A percentile compares a stretch with the other conserved stretches of the same genome.
Conservation (phyloP, 495 filamentous ascomycete species). For the Penicillium atrosanguineum region DNA sequence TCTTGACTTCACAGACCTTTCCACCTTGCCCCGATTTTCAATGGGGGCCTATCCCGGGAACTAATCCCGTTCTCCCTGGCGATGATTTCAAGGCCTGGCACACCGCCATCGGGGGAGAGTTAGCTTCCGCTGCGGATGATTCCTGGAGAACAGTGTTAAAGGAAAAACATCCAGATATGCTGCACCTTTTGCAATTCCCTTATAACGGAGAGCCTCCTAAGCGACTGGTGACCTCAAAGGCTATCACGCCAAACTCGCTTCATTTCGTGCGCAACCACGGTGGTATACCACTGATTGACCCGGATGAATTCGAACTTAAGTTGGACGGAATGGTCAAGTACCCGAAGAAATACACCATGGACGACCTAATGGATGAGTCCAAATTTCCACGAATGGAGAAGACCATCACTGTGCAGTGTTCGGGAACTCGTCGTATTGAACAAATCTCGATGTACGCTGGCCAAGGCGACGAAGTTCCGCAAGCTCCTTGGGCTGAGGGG, state of each 20-base stretch:
- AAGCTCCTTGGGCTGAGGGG: constrained; percentile 61
- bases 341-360: constrained; percentile 40
- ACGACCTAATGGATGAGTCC: constrained; percentile 34
- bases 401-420: constrained; percentile 53
- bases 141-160: constrained; percentile 58
- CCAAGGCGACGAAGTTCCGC: constrained; percentile 62
- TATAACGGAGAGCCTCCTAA: constrained; percentile 68
- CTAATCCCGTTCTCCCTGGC: constrained; percentile 62
- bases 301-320: neutral
- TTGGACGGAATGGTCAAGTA: constrained; percentile 53
- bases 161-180: constrained; percentile 65
- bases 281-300: neutral
- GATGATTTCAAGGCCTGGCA: constrained; percentile 67
- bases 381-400: constrained; percentile 20
- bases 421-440: constrained; percentile 60
- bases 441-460: constrained; percentile 55
- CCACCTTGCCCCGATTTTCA: constrained; percentile 58
- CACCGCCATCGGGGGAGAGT: constrained; percentile 52
- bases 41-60: constrained; percentile 54
- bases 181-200: constrained; percentile 68
- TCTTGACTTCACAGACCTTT: constrained; percentile 56
- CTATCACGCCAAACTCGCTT: constrained; percentile 7
- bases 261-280: constrained; percentile 1
- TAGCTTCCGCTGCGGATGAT: constrained; percentile 47
- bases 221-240: constrained; percentile 42